Evolutionary conservation across 2,329 filamentous ascomycete genomes (phyloP), one percentile per base, ranked within the genome.

Genomic region (Talaromyces sp.): DNA sequence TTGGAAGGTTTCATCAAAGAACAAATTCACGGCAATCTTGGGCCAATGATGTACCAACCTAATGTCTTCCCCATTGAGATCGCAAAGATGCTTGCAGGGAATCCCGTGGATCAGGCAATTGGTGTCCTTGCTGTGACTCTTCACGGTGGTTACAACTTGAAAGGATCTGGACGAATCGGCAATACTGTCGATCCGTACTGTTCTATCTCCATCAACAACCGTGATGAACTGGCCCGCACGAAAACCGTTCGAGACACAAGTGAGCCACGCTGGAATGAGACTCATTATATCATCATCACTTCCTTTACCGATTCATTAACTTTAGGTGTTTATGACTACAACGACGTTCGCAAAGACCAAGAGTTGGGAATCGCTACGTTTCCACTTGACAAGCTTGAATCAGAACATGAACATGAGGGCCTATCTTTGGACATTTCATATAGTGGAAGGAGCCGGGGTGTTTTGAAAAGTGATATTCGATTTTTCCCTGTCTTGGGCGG

Each of bases 61-160:
- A 97, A 99, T 71, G 93, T 98, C 59, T 99, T 99, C 83, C 95
- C 95, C 16, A 95, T 99, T 70, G 95, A 99, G 75, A 92, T 99
- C 64, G 95, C 95, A 71, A 98, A 99, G 85, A 95, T 99, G 92
- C 84, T 99, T 69, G 91, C 94, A 50, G 95, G 95, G 66, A 94
- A 91, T 66, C 89, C 95, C 0, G 91, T 99, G 60, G 96, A 99
- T 75, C 92, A 97, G 79, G 95, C 95, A 11, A 92, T 99, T 73
- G 95, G 95, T 76, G 93, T 99, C 9, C 80, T 99, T 62, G 94
- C 94, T 27, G 84, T 99, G 67, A 97, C 93, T 7, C 85, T 99
- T 68, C 92, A 99, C 76, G 91, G 92, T 47, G 95, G 93, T 2
- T 89, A 93, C 70, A 93, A 93, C 41, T 86, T 99, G 71, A 98